Evolutionary conservation across 129 eudicot genomes (phyloP).

Genomic region (Artemisia annua): DNA sequence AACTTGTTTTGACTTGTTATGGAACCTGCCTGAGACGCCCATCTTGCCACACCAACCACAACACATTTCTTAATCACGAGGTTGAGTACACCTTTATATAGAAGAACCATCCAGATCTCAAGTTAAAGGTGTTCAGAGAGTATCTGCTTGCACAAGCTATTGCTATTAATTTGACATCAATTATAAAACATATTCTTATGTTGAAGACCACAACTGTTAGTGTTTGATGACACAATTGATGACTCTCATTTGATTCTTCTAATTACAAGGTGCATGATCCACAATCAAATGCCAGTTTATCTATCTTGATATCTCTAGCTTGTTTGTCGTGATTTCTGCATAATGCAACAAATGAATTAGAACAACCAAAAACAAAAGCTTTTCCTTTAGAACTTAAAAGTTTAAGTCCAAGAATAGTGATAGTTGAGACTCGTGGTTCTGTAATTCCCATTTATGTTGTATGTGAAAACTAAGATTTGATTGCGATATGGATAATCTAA

Average conservation of each 20-base stretch:
- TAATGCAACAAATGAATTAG: constrained; percentile 21
- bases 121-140: neutral
- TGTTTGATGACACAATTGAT: neutral
- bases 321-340: constrained; percentile 33
- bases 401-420: neutral
- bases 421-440: neutral
- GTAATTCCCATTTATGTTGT: too few relatives aligned
- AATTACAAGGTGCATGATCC: neutral
- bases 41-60: neutral
- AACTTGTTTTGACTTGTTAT: neutral
- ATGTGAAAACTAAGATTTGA: neutral
- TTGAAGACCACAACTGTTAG: neutral
- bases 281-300: neutral
- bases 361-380: neutral
- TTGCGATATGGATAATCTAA: too few relatives aligned
- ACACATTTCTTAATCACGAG: neutral
- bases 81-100: neutral
- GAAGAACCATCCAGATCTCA: neutral
- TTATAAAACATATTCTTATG: neutral
- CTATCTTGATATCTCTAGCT: constrained; percentile 24
- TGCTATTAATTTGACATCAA: constrained; percentile 2
- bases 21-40: neutral
- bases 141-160: constrained; percentile 5
- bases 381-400: neutral
- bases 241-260: constrained; percentile 10